Conservation (phyloP, 768 basidiomycete species). For the Hygrophorus pudorinus region DNA sequence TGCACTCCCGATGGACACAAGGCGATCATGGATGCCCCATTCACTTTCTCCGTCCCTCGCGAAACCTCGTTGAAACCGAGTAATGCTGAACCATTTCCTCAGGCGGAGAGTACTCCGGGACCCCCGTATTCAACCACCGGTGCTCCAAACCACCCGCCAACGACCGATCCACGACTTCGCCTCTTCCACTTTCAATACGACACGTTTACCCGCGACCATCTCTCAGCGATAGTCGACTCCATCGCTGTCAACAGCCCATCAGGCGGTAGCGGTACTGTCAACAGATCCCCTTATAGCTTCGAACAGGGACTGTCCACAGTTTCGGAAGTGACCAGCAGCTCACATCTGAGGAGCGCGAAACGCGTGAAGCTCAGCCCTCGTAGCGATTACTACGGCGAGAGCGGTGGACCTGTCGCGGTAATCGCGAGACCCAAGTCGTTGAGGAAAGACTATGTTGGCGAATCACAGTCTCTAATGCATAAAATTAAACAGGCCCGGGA, state of each 20-base stretch:
- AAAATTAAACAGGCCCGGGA: slow-evolving; percentile 71
- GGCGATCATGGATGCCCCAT: slow-evolving; percentile 45
- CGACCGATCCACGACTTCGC: slow-evolving; percentile 67
- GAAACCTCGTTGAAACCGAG: slow-evolving; percentile 14
- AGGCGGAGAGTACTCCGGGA: slow-evolving; percentile 56
- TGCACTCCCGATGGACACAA: slow-evolving; percentile 36
- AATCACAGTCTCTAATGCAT: slow-evolving; percentile 69
- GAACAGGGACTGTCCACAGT: slow-evolving; percentile 35
- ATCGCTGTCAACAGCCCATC: slow-evolving; percentile 78
- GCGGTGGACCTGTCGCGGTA: slow-evolving; percentile 33
- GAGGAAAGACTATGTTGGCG: slow-evolving; percentile 67
- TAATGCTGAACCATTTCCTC: slow-evolving; percentile 25
- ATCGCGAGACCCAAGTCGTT: slow-evolving; percentile 37
- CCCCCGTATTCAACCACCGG: slow-evolving; percentile 20
- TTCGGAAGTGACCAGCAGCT: slow-evolving; percentile 30
- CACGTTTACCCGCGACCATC: slow-evolving; percentile 89
- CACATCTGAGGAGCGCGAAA: slow-evolving; percentile 65
- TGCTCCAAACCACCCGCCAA: slow-evolving; percentile 17
- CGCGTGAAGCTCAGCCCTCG: slow-evolving; percentile 69
- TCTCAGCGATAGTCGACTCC: slow-evolving; percentile 89
- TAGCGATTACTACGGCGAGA: slow-evolving; percentile 47
- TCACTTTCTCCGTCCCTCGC: slow-evolving; percentile 66
- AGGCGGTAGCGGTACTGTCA: slow-evolving; percentile 36
- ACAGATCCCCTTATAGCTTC: slow-evolving; percentile 37
- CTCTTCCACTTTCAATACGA: slow-evolving; percentile 95